Percentiles rank a stretch among this genome's conserved stretches.
Evolutionary conservation across 306 rosid genomes (phyloP).

Genomic region (Sechiopsis laciniata): DNA sequence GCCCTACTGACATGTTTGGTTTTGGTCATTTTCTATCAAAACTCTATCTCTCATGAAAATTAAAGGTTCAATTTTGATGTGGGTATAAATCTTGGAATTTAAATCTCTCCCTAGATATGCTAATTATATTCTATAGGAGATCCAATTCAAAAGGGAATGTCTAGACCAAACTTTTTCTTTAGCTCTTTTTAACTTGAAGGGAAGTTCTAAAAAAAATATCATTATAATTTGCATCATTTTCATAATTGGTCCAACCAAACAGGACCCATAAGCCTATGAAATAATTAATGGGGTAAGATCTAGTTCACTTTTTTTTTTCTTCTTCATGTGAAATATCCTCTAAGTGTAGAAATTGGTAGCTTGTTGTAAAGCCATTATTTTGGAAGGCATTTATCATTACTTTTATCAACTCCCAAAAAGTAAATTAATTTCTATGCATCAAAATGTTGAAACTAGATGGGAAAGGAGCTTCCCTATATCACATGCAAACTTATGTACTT

Average conservation of each 20-base stretch:
- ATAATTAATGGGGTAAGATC: neutral
- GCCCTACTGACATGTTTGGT: conserved; percentile 12
- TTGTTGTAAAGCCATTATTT: neutral
- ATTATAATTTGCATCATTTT: conserved; percentile 11
- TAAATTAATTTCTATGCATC: neutral
- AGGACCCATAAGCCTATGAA: neutral
- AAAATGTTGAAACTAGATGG: conserved; percentile 1
- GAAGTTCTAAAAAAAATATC: neutral
- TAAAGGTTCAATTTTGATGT: neutral
- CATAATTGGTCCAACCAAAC: neutral
- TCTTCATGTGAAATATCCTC: neutral
- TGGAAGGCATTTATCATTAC: neutral
- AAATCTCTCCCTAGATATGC: neutral
- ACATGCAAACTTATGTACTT: conserved; percentile 10
- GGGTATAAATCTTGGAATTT: neutral
- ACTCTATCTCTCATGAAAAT: neutral
- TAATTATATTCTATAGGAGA: neutral
- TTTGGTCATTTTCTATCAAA: conserved; percentile 13
- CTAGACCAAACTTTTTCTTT: neutral
- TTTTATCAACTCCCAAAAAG: neutral
- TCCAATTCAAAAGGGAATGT: conserved; percentile 1
- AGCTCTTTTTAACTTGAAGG: neutral
- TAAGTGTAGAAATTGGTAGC: neutral
- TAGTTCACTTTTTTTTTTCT: neutral
- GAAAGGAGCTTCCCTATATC: neutral